Evolutionary conservation across 108 stramenopile genomes (phyloP).

Genomic region (Nitzschia inconspicua): DNA sequence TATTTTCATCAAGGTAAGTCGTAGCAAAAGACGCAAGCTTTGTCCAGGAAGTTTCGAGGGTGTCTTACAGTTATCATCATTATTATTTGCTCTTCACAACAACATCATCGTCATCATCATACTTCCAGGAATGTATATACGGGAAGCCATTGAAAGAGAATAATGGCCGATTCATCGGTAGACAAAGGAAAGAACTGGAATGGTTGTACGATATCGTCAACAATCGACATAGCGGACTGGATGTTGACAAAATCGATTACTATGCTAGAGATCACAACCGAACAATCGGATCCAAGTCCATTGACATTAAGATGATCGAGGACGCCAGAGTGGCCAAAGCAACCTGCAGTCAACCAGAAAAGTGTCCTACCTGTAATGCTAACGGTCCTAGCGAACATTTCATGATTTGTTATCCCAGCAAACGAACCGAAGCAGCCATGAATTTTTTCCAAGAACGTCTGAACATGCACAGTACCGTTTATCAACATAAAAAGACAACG

Average conservation of each 20-base stretch:
- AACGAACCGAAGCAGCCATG: conserved; percentile 52
- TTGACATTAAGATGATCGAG: conserved; percentile 51
- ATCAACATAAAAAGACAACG: conserved; percentile 79
- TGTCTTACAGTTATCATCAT: neutral
- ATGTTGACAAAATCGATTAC: conserved; percentile 96
- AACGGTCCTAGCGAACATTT: conserved; percentile 35
- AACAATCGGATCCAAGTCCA: conserved; percentile 29
- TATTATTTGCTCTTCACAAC: neutral
- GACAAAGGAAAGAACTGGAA: conserved; percentile 46
- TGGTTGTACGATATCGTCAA: conserved; percentile 92
- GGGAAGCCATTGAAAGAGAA: conserved; percentile 25
- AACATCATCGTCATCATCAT: neutral
- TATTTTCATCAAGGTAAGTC: conserved; percentile 72
- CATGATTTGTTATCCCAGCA: conserved; percentile 88
- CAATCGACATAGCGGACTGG: conserved; percentile 85
- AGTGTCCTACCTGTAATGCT: conserved; percentile 40
- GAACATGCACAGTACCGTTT: conserved; percentile 70
- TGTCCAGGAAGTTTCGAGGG: conserved; percentile 38
- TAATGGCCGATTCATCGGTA: conserved; percentile 41
- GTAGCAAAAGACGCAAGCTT: conserved; percentile 32
- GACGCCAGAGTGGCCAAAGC: conserved; percentile 73
- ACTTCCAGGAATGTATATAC: conserved; percentile 26
- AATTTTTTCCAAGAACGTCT: conserved; percentile 75
- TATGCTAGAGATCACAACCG: conserved; percentile 77
- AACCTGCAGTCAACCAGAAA: conserved; percentile 35